Base-by-base conservation (phyloP, 306 rosid species). In the Glycyrrhiza uralensis region DNA sequence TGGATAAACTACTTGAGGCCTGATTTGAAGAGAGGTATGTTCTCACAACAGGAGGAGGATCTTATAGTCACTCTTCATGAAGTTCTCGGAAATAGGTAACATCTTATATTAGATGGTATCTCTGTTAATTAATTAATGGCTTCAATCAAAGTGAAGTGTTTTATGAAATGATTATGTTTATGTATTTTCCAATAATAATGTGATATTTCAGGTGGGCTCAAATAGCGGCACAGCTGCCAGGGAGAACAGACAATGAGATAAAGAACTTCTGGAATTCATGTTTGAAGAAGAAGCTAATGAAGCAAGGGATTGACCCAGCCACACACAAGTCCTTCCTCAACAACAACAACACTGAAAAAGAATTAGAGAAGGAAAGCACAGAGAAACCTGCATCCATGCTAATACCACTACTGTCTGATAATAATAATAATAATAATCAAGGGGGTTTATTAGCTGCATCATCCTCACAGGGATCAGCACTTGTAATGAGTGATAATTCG, bases 1-100 rank as follows among this genome's bases (percentile, higher is more conserved):
- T 93, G 98, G 98, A 93, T 93, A 64, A 93, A 93, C 60, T 93
- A 93, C 36, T 70, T 93, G 87, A 90, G 98, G 59, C 98, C 98
- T 22, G 98, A 90, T 83, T 87, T 93, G 39, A 93, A 93, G 81
- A 87, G 98, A 86, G 98, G 98, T 5, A 76, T 84, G 97, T 93
- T 93, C 66, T 87, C 93, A 4, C 92, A 90, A 14, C 90, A 90
- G 19, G 98, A 93, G 51, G 97, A 93, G 78, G 81, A 87, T 79
- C 93, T 89, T 38, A 93, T 93, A 9, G 59, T 93, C 23, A 87
- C 78, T 80, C 98, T 93, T 61, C 98, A 93, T 77, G 72, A 93
- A 87, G 87, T 86, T 80, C 88, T 90, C 7, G 98, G 98, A 57
- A 93, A 93, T 69, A 86, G 97, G 98, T 93, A 66, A 24, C 17